Evolutionary conservation across 805 yeast genomes (phyloP), one percentile per base, ranked within the genome.

Genomic region (Teunomyces aglyptinius): DNA sequence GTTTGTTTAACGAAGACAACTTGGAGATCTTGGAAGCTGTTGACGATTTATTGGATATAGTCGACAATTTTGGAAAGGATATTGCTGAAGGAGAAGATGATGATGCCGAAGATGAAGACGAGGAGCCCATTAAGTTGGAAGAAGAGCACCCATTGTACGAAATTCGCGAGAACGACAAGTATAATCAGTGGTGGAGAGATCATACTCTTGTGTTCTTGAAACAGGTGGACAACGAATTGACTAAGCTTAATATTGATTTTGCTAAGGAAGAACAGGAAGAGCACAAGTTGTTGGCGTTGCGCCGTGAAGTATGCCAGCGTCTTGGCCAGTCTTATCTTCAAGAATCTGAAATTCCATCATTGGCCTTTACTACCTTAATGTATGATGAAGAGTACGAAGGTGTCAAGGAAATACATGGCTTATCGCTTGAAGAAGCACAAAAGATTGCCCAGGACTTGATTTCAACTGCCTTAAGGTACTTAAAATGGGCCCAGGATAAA

Each of bases 31-130:
- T 86, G 52, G 77, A 79, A 45, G 73, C 80, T 1, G 66, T 83
- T 39, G 87, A 86, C 60, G 92, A 85, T 60, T 66, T 85, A 49
- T 64, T 86, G 27, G 91, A 85, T 47, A 78, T 86, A 49, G 72
- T 83, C 27, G 81, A 79, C 51, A 80, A 81, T 57, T 85, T 86
- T 50, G 91, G 89, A 22, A 70, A 73, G 36, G 76, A 74, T 35
- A 66, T 69, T 16, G 61, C 50, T 36, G 68, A 77, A 41, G 71
- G 76, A 20, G 77, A 73, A 26, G 88, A 82, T 54, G 85, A 83
- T 4, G 58, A 56, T 1, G 55, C 52, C 1, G 68, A 63, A 5
- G 68, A 70, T 19, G 71, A 63, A n/a, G 68, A 63, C 12, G 52
- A 46, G 4, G 54, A 47, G n/a, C 55, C 48, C 11, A 58, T 70